Conservation (phyloP, 441 rosid genomes). For the Gossypium gossypioides region DNA sequence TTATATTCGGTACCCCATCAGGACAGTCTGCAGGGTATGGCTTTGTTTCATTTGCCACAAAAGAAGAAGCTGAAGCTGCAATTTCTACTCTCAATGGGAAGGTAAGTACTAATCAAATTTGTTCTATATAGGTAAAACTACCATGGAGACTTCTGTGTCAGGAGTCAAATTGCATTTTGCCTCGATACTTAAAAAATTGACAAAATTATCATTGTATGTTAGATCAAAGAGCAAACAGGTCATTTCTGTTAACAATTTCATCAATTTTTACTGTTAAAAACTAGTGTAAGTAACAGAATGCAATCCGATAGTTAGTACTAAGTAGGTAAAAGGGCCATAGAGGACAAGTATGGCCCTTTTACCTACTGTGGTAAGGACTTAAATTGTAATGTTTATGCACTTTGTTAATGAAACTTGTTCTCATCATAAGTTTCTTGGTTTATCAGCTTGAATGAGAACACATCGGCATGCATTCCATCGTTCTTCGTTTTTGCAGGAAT, state of each 20-base stretch:
- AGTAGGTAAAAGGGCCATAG: too few species aligned
- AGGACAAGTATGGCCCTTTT: too few species aligned
- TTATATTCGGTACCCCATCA: conserved; percentile 49
- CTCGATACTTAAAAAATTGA: too few species aligned
- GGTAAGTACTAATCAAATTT: conserved; percentile 31
- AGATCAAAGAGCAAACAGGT: too few species aligned
- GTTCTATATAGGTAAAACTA: not conserved
- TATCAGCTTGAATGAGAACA: not conserved
- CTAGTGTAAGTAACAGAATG: too few species aligned
- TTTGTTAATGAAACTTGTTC: not conserved
- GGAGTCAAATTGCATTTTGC: too few species aligned
- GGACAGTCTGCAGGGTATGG: conserved; percentile 80
- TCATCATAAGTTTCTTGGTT: not conserved
- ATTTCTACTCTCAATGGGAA: conserved; percentile 59
- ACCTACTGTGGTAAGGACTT: too few species aligned
- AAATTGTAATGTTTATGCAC: not conserved
- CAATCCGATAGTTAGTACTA: too few species aligned
- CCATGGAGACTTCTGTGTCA: too few species aligned
- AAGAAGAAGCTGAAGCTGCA: conserved; percentile 80
- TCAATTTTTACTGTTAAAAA: too few species aligned
- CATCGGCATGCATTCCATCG: not conserved
- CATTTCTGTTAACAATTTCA: too few species aligned
- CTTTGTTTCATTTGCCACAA: conserved; percentile 71
- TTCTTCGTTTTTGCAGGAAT: conserved; percentile 39
- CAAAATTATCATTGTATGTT: too few species aligned